Percentiles rank a stretch among this genome's conserved stretches.
These are phyloP conservation scores for Claviceps lovelessii DNA, from an alignment of 2,329 filamentous ascomycete species.

Conservation along the genomic window DNA sequence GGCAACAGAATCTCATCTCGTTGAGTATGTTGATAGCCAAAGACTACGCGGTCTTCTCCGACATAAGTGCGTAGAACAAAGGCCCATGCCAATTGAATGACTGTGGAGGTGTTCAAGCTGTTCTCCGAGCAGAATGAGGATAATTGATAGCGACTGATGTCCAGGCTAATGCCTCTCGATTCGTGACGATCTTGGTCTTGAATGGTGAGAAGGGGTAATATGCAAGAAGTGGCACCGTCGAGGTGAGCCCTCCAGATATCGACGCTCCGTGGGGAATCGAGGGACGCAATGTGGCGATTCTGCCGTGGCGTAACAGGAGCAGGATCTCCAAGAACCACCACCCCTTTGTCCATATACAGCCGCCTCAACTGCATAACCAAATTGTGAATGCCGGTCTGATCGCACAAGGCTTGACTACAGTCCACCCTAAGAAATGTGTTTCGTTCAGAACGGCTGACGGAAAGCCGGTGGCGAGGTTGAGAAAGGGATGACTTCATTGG, in stretches of 20 bases:
- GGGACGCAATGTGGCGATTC: conserved; percentile 13
- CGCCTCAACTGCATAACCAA: conserved; percentile 33
- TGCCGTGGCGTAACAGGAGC: conserved; percentile 13
- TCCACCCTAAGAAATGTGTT: conserved; percentile 36
- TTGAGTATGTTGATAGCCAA: conserved; percentile 36
- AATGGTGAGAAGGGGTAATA: conserved; percentile 28
- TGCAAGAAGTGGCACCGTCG: conserved; percentile 24
- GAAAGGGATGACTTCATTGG: conserved; percentile 21
- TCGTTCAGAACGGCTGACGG: conserved; percentile 30
- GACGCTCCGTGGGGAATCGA: conserved; percentile 20
- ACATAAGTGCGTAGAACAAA: conserved; percentile 41
- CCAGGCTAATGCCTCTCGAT: conserved; percentile 25
- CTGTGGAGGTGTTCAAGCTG: conserved; percentile 30
- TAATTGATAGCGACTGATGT: conserved; percentile 25
- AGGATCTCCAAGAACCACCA: conserved; percentile 11
- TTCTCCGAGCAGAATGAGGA: conserved; percentile 28
- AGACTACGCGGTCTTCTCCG: conserved; percentile 36
- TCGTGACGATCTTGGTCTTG: conserved; percentile 15
- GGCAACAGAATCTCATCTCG: conserved; percentile 28
- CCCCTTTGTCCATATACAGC: conserved; percentile 25
- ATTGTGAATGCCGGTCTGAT: conserved; percentile 30
- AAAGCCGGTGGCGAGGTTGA: conserved; percentile 34
- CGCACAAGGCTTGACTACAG: conserved; percentile 36
- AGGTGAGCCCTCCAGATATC: conserved; percentile 33
- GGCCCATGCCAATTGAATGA: conserved; percentile 46